phyloP scores from a whole-genome alignment of 176 grass and related monocot genomes.

The Zizania latifolia region DNA sequence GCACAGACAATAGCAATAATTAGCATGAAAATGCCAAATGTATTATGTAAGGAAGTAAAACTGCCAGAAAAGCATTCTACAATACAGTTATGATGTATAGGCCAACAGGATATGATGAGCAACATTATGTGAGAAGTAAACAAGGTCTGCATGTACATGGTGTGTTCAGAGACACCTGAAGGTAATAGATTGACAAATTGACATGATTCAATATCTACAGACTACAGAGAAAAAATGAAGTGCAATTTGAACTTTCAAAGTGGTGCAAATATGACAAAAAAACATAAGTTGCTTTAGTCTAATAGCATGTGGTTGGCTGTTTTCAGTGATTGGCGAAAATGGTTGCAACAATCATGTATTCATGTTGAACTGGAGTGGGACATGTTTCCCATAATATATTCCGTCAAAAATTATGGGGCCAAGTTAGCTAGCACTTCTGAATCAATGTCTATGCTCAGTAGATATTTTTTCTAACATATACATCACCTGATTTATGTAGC shows the following conservation, averaged over 20 bases:
- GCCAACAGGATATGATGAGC: constrained; percentile 3
- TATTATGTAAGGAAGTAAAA: constrained; percentile 20
- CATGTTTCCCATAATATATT: constrained; percentile 12
- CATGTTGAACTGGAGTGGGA: background rate
- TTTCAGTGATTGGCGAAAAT: background rate
- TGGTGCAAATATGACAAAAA: background rate
- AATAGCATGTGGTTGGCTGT: background rate
- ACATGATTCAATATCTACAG: constrained; percentile 1
- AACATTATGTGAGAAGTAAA: background rate
- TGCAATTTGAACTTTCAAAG: constrained; percentile 11
- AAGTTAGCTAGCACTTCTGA: background rate
- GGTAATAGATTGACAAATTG: background rate
- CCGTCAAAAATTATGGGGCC: constrained; percentile 1
- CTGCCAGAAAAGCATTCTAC: background rate
- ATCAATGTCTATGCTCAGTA: constrained; percentile 9
- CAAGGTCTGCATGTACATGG: no score
- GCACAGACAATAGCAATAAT: constrained; percentile 18
- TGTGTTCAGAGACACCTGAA: constrained; percentile 10
- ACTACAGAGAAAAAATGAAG: background rate
- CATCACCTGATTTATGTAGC: constrained; percentile 93
- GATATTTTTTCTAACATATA: constrained; percentile 23
- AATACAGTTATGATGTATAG: background rate
- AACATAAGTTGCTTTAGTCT: background rate
- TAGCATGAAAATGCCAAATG: constrained; percentile 11
- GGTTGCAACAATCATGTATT: background rate